Base-by-base conservation (phyloP, 2,329 filamentous ascomycete genomes). In the Ascosphaera aggregata region DNA sequence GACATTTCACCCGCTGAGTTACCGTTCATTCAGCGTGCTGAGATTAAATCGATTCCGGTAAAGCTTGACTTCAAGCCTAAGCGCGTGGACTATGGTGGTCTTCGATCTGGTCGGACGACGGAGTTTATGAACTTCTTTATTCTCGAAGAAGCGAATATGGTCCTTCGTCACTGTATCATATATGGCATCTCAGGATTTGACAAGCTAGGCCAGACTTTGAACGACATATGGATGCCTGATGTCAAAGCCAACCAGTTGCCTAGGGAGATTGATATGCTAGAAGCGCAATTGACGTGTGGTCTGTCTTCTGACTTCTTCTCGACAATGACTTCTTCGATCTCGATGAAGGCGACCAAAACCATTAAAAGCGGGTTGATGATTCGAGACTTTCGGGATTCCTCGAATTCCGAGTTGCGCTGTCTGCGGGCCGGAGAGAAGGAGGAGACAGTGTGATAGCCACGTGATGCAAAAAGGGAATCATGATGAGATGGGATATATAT, bases 111-210 rank as follows among this genome's bases (percentile, higher is more conserved):
- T 1, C 82, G 81, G 46, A 95, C 89, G 0, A 92, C 82, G 0
- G 89, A 98, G 54, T 92, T 98, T 51, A 95, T 95, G 85, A 98
- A 98, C 55, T 94, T 98, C 53, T 69, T 98, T 45, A 80, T 86
- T 11, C 69, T 98, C 1, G 89, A 98, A 47, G 76, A 80, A 46
- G 75, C 89, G 2, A 75, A 86, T 43, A 79, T 98, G 67, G 71
- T 78, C 4, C 67, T 98, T 39, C 72, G 80, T 9, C 85, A 86
- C 53, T 79, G 80, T 18, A 95, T 98, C 47, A 73, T 95, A 27
- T 94, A 95, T 47, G 89, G 91, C 19, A 71, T 93, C 1, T 74
- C 74, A 5, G 89, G 89, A 0, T 94, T 95, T 48, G 85, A 95
- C 47, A 75, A 80, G 38, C 67, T 98, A 2, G 84, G 89, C 40